phyloP scores from a whole-genome alignment of 306 rosid species.

The Quercus cerris region DNA sequence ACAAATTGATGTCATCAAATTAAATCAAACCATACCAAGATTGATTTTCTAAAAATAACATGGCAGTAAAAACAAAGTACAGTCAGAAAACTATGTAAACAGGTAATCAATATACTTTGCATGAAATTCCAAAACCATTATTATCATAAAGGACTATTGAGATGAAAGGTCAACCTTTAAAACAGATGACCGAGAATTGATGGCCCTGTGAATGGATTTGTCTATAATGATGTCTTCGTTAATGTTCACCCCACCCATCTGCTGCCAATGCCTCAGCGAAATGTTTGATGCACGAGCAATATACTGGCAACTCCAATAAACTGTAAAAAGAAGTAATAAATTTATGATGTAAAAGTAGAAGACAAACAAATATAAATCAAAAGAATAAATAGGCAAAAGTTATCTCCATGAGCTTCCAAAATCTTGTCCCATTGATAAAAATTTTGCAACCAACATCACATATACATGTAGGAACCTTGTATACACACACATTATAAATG shows the following conservation, averaged over 20 bases:
- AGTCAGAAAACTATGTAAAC: background rate
- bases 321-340: slow-evolving; percentile 32
- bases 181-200: slow-evolving; percentile 86
- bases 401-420: background rate
- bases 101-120: background rate
- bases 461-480: background rate
- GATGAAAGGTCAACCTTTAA: slow-evolving; percentile 58
- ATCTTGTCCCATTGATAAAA: background rate
- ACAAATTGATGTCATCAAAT: background rate
- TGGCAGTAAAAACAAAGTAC: slow-evolving; percentile 7
- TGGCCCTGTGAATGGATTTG: slow-evolving; percentile 76
- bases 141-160: background rate
- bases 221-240: slow-evolving; percentile 78
- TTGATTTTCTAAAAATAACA: background rate
- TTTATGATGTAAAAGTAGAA: background rate
- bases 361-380: background rate
- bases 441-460: background rate
- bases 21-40: background rate
- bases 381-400: slow-evolving; percentile 5
- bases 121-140: slow-evolving; percentile 12
- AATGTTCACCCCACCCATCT: slow-evolving; percentile 88
- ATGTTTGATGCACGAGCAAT: slow-evolving; percentile 81
- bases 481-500: too few relatives aligned
- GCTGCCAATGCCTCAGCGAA: slow-evolving; percentile 89
- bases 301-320: slow-evolving; percentile 95